These are phyloP conservation scores for Mesembryanthemum crystallinum DNA, from an alignment of 148 eudicot species.

Conservation along the genomic window DNA sequence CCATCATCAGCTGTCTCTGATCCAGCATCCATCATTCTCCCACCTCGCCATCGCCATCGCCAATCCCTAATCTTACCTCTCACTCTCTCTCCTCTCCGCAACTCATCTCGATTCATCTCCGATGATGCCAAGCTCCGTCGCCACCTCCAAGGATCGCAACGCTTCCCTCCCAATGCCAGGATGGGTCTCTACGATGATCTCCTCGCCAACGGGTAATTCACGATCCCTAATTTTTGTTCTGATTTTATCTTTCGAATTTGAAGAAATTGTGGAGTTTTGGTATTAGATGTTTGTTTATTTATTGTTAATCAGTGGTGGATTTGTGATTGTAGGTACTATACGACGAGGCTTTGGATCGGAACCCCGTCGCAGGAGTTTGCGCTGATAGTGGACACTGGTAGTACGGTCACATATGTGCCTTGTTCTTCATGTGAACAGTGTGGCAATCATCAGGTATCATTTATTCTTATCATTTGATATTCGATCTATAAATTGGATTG, in stretches of 20 bases:
- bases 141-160: constrained; percentile 42
- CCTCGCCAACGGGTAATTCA: constrained; percentile 60
- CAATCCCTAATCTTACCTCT: constrained; percentile 58
- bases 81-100: constrained; percentile 36
- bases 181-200: constrained; percentile 90
- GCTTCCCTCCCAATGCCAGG: constrained; percentile 49
- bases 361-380: constrained; percentile 92
- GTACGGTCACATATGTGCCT: constrained; percentile 97
- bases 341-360: constrained; percentile 84
- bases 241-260: not conserved
- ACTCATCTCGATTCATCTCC: constrained; percentile 27
- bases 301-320: not conserved
- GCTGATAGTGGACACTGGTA: constrained; percentile 89
- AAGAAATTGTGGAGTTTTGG: not conserved
- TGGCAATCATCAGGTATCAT: constrained; percentile 81
- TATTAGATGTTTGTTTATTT: not conserved
- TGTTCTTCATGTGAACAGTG: constrained; percentile 86
- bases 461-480: not conserved
- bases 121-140: constrained; percentile 37
- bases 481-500: not conserved
- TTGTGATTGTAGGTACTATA: constrained; percentile 54
- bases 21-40: constrained; percentile 1
- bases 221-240: not conserved
- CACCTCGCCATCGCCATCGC: constrained; percentile 23
- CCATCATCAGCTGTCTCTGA: not conserved